Conservation (phyloP, 1,139 yeast species). For the Lodderomyces parapsilosis region DNA sequence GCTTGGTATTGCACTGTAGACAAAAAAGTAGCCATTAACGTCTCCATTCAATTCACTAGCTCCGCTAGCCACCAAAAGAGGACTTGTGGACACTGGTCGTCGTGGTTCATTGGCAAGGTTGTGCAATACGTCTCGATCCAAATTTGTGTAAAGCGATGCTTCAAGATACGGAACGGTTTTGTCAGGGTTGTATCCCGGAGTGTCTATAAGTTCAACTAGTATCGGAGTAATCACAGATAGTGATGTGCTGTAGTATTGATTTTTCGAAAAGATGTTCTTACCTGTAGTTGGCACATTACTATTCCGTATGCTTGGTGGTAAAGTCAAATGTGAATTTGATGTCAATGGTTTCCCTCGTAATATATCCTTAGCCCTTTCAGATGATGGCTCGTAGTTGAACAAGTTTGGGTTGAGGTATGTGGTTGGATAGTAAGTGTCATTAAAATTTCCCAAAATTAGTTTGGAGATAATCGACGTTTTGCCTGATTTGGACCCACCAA, state of each 20-base stretch:
- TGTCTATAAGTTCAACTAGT: constrained; percentile 65
- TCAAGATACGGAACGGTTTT: constrained; percentile 73
- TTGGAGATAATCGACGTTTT: constrained; percentile 54
- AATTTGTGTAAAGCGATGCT: constrained; percentile 60
- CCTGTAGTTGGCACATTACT: neutral
- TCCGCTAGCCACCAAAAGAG: constrained; percentile 72
- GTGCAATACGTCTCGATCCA: constrained; percentile 57
- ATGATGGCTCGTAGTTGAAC: constrained; percentile 49
- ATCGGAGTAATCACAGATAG: constrained; percentile 48
- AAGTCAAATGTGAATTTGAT: neutral
- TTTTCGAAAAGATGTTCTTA: neutral
- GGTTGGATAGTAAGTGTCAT: constrained; percentile 69
- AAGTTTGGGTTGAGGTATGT: constrained; percentile 52
- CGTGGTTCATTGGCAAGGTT: constrained; percentile 69
- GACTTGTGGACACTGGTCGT: constrained; percentile 61
- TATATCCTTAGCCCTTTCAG: constrained; percentile 14
- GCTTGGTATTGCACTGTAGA: constrained; percentile 67
- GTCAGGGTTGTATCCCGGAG: constrained; percentile 66
- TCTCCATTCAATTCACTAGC: constrained; percentile 73
- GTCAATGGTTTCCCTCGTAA: constrained; percentile 1
- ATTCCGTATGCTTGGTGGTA: neutral
- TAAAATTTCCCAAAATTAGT: constrained; percentile 44
- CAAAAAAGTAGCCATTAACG: constrained; percentile 69
- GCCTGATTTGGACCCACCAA: constrained; percentile 56
- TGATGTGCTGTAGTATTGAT: constrained; percentile 22